Percentiles rank a stretch among this genome's conserved stretches.
Evolutionary conservation across 1,284 basidiomycete genomes (phyloP).

Genomic region (Apiotrichum gracile): DNA sequence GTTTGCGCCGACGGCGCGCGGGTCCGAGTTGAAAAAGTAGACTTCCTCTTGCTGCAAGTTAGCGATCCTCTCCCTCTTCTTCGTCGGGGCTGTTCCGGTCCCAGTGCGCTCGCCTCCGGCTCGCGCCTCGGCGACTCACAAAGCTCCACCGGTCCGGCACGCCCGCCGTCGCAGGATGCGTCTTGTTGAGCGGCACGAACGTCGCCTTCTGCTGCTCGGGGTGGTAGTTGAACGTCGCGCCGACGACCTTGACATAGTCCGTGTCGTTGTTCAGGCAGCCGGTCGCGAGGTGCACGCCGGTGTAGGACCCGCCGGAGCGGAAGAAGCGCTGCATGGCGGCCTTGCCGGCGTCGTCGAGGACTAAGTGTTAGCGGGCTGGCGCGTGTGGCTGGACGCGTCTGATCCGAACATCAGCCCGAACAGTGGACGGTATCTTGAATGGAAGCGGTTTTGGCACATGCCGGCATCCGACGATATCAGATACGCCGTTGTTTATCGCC

Average conservation of each 20-base stretch:
- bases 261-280: conserved; percentile 62
- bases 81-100: too few species aligned
- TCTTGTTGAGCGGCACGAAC: conserved; percentile 57
- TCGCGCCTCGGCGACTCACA: conserved; percentile 18
- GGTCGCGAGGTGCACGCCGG: conserved; percentile 55
- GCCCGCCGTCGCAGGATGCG: conserved; percentile 62
- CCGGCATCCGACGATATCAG: too few species aligned
- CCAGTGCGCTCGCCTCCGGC: too few species aligned
- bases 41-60: conserved; percentile 43
- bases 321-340: conserved; percentile 61
- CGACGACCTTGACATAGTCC: conserved; percentile 55
- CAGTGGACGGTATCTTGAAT: background rate
- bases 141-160: conserved; percentile 60
- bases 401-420: background rate
- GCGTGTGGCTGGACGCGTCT: too few species aligned
- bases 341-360: conserved; percentile 59
- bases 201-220: conserved; percentile 59
- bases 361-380: conserved; percentile 45
- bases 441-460: too few species aligned
- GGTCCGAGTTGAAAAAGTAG: conserved; percentile 73
- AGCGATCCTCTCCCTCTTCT: background rate
- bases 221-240: conserved; percentile 65
- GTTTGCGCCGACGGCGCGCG: conserved; percentile 58
- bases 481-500: too few species aligned
- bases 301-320: conserved; percentile 48